Evolutionary conservation across 306 rosid species (phyloP), one percentile per base, ranked within the genome.

Genomic region (Lupinus albus): DNA sequence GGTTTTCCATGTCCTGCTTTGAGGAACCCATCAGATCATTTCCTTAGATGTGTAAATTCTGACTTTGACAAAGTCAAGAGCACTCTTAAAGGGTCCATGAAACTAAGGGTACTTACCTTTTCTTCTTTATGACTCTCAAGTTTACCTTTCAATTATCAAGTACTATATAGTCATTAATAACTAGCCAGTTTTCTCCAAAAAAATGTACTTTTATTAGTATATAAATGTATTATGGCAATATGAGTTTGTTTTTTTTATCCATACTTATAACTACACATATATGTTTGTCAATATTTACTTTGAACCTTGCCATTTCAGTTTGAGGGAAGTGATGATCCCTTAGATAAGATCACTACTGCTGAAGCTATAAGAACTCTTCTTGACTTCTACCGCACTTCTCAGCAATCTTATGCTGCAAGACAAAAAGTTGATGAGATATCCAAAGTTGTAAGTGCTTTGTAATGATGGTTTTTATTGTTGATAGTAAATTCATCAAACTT

Each of bases 1-100:
- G 97, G 99, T n/a, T 93, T 93, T 76, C 99, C 99, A 11, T 93
- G 99, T 82, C 95, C 99, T 59, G 88, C 97, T 79, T 63, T 93
- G 84, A 93, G 99, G 80, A 93, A 90, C 79, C 97, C 99, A 3
- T 93, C 99, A 38, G 99, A 93, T 77, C 99, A 93, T 81, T 93
- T 90, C 75, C 97, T 93, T 30, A 78, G 97, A 69, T 90, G 96
- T 78, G 71, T 93, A 75, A 93, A 93, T 68, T 93, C 97, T 32
- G 99, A 93, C 60, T 93, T 93, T 59, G 99, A 93, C 74, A 93
- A 93, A 88, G 96, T 93, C 47, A 88, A 82, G 73, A 84, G 88
- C 73, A 90, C 95, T 2, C 78, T 93, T 18, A 90, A 83, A 70
- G 99, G 99, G 63, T 93, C 99, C 71, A 88, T 90, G 97, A 90